Evolutionary conservation across 2,329 filamentous ascomycete species (phyloP).

Genomic region (Trichoderma oligosporum): DNA sequence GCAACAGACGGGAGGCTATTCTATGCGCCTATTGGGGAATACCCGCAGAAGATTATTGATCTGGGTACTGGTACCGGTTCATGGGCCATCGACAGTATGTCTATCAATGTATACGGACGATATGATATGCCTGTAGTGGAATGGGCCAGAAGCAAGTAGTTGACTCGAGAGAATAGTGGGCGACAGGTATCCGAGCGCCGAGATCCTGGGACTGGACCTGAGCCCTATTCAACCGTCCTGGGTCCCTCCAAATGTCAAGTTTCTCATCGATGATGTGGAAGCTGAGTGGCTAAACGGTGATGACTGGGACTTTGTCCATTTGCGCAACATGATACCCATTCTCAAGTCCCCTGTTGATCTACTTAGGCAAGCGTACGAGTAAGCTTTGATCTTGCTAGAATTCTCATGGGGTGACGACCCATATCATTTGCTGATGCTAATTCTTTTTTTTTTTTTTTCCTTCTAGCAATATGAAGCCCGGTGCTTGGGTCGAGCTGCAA

Average conservation of each 20-base stretch:
- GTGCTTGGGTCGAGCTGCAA: conserved; percentile 44
- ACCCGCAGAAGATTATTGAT: conserved; percentile 44
- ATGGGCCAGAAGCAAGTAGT: not conserved
- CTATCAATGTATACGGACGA: not conserved
- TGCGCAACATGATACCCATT: conserved; percentile 45
- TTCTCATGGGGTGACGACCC: not conserved
- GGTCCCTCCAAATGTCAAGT: conserved; percentile 40
- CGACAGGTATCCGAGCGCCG: conserved; percentile 35
- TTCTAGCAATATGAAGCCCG: conserved; percentile 37
- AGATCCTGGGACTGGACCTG: conserved; percentile 38
- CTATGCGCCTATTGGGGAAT: conserved; percentile 37
- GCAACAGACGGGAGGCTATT: conserved; percentile 40
- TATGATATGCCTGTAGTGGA: not conserved
- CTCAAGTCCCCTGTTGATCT: conserved; percentile 32
- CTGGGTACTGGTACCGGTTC: conserved; percentile 48
- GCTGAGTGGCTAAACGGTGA: conserved; percentile 30
- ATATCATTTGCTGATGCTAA: not conserved
- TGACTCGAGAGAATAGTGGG: conserved; percentile 24
- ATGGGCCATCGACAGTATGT: conserved; percentile 43
- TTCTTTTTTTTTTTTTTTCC: not conserved
- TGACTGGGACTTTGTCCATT: conserved; percentile 31
- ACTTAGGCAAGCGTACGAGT: conserved; percentile 32
- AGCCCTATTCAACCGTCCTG: conserved; percentile 40
- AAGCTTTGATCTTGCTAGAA: not conserved
- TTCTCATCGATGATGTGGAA: conserved; percentile 36